Evolutionary conservation across 768 basidiomycete genomes (phyloP).

Genomic region (Exidia glandulosa): DNA sequence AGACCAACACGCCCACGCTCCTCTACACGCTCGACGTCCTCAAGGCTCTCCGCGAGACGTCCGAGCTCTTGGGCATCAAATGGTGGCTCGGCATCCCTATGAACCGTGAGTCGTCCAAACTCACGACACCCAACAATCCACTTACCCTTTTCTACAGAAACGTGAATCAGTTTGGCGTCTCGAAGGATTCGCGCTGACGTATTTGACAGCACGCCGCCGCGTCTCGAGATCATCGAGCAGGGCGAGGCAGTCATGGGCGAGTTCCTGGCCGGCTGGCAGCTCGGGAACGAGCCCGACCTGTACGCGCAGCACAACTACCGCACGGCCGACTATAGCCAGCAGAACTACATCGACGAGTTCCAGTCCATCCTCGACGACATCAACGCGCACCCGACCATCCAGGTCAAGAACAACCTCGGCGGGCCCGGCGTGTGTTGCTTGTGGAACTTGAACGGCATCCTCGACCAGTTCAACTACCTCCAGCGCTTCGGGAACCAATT

Average conservation of each 20-base stretch:
- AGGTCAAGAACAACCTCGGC: constrained; percentile 38
- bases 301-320: neutral
- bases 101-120: constrained; percentile 53
- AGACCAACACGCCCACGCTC: constrained; percentile 29
- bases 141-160: no score
- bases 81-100: constrained; percentile 22
- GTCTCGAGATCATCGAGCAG: neutral
- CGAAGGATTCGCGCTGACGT: no score
- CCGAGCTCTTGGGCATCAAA: constrained; percentile 11
- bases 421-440: constrained; percentile 48
- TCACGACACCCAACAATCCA: constrained; percentile 11
- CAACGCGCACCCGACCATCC: constrained; percentile 25
- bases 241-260: no score
- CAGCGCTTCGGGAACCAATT: constrained; percentile 7
- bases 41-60: constrained; percentile 20
- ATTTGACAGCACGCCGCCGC: constrained; percentile 23
- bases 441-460: constrained; percentile 19
- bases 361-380: constrained; percentile 18
- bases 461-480: constrained; percentile 18
- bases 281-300: no score
- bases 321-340: constrained; percentile 15
- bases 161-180: no score
- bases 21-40: constrained; percentile 29
- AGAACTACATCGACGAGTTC: constrained; percentile 20
- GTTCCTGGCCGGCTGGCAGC: no score